Evolutionary conservation across 768 basidiomycete species (phyloP).

Genomic region (Agrocybe praecox): DNA sequence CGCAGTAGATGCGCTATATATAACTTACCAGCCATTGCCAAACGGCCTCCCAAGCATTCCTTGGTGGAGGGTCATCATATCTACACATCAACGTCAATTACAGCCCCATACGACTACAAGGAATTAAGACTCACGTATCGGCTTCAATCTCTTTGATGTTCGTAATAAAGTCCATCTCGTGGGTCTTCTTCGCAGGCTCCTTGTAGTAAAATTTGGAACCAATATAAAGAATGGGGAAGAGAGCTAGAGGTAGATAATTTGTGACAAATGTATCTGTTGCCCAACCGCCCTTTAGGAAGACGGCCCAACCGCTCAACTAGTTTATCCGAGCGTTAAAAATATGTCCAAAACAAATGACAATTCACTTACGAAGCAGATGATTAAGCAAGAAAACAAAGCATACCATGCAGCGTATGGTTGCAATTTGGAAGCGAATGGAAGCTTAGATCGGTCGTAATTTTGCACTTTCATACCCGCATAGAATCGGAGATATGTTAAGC

Average conservation of each 20-base stretch:
- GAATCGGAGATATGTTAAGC: constrained; percentile 80
- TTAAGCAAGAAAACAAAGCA: constrained; percentile 36
- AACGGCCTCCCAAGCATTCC: constrained; percentile 65
- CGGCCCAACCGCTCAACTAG: constrained; percentile 47
- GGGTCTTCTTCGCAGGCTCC: constrained; percentile 43
- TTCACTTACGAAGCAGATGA: constrained; percentile 64
- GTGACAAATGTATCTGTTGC: constrained; percentile 72
- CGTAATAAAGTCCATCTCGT: constrained; percentile 85
- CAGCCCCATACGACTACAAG: background rate
- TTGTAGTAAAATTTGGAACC: constrained; percentile 58
- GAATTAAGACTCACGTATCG: constrained; percentile 43
- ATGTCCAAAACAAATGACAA: background rate
- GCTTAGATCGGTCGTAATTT: constrained; percentile 66
- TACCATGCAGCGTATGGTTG: constrained; percentile 81
- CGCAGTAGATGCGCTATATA: background rate
- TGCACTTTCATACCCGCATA: constrained; percentile 81
- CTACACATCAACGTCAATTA: constrained; percentile 24
- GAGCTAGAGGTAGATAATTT: constrained; percentile 71
- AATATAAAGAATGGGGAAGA: constrained; percentile 79
- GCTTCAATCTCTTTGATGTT: constrained; percentile 73
- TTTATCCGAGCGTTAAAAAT: background rate
- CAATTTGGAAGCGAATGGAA: constrained; percentile 71
- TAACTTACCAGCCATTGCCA: constrained; percentile 79
- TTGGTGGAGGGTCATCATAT: constrained; percentile 73
- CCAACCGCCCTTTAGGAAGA: constrained; percentile 46